These are phyloP conservation scores for Leishmania guyanensis DNA, from an alignment of 208 protist species.

Conservation along the genomic window DNA sequence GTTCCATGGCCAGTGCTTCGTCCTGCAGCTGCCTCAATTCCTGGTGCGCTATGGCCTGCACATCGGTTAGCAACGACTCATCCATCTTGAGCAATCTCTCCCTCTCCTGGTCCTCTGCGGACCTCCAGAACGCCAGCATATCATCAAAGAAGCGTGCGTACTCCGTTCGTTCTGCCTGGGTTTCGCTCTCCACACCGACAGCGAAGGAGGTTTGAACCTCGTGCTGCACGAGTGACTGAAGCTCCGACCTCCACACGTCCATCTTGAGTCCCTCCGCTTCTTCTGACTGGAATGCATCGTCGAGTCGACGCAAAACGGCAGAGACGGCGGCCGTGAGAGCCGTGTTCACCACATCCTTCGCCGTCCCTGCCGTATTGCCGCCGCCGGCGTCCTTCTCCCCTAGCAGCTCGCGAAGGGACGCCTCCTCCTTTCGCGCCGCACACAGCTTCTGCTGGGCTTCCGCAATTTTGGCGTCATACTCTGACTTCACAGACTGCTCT, in stretches of 20 bases:
- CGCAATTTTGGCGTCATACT: constrained; percentile 56
- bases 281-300: constrained; percentile 50
- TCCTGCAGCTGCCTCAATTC: constrained; percentile 67
- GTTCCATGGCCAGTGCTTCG: constrained; percentile 77
- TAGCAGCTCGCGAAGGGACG: constrained; percentile 50
- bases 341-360: constrained; percentile 38
- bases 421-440: constrained; percentile 51
- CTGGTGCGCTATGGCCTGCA: constrained; percentile 65
- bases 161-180: constrained; percentile 62
- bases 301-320: constrained; percentile 55
- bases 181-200: constrained; percentile 58
- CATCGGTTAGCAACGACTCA: constrained; percentile 66
- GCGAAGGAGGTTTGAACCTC: constrained; percentile 79
- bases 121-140: constrained; percentile 72
- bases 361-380: neutral
- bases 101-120: constrained; percentile 66
- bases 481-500: constrained; percentile 50
- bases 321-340: constrained; percentile 58
- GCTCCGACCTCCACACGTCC: constrained; percentile 49
- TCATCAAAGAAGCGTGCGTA: constrained; percentile 63
- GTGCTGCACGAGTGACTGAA: constrained; percentile 59
- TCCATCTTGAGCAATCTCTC: constrained; percentile 78
- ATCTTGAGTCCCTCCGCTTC: constrained; percentile 20
- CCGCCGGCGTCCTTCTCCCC: constrained; percentile 40
- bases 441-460: constrained; percentile 40